phyloP scores from a whole-genome alignment of 495 filamentous ascomycete species.

The Lentithecium fluviatile region DNA sequence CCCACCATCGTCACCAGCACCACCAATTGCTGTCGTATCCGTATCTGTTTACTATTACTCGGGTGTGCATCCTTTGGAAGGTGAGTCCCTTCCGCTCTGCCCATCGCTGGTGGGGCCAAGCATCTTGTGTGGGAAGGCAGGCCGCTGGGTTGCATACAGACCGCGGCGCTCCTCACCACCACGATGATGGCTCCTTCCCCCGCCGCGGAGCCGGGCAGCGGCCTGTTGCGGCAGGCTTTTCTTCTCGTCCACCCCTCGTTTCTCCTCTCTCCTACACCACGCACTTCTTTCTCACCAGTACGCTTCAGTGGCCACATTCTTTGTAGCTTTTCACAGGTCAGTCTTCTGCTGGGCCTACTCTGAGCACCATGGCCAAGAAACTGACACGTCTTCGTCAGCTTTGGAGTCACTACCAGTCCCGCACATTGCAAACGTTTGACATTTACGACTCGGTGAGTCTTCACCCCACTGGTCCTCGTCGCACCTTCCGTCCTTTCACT shows the following conservation, averaged over 20 bases:
- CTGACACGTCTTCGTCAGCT: constrained; percentile 27
- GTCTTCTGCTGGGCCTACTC: constrained; percentile 2
- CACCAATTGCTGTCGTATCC: not conserved
- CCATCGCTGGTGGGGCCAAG: not conserved
- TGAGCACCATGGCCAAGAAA: not conserved
- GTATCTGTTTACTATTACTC: not conserved
- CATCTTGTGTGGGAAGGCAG: not conserved
- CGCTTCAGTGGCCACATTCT: constrained; percentile 39
- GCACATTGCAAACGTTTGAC: constrained; percentile 34
- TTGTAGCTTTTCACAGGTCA: constrained; percentile 38
- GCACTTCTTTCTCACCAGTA: constrained; percentile 31
- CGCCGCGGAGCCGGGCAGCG: not conserved
- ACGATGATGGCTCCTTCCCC: constrained; percentile 17
- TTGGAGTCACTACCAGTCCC: constrained; percentile 32
- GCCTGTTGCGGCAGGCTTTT: constrained; percentile 10
- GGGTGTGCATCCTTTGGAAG: not conserved
- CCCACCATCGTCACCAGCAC: not conserved
- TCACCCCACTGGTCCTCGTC: not conserved
- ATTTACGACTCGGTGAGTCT: constrained; percentile 27
- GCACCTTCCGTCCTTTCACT: not conserved
- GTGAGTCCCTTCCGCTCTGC: not conserved
- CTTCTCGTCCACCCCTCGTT: constrained; percentile 2
- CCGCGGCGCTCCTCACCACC: not conserved
- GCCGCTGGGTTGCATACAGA: not conserved
- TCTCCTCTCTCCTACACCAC: constrained; percentile 23